Percentiles rank a stretch among this genome's conserved stretches.
Conservation (phyloP, 768 basidiomycete genomes). For the Termitomyces sp. region DNA sequence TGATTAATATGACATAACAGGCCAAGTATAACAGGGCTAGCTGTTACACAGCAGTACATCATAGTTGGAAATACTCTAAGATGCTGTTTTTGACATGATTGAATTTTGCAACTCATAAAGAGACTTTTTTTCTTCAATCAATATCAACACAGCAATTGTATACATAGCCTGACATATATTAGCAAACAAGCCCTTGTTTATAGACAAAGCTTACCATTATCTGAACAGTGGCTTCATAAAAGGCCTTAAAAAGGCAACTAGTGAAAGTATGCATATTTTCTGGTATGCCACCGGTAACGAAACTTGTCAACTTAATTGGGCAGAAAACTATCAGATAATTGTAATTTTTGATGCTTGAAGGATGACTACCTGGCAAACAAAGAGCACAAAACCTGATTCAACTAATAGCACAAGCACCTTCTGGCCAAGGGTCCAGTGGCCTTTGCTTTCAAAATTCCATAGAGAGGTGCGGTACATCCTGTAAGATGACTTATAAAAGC, state of each 20-base stretch:
- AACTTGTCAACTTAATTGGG: background rate
- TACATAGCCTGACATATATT: background rate
- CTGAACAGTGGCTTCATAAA: background rate
- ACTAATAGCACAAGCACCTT: background rate
- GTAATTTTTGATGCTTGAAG: background rate
- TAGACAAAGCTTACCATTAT: background rate
- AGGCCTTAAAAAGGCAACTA: background rate
- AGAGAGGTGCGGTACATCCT: background rate
- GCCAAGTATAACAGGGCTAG: too few species aligned
- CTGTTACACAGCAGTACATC: too few species aligned
- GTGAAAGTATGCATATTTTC: fast-evolving
- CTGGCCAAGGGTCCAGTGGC: background rate
- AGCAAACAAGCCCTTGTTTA: background rate
- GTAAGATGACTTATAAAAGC: background rate
- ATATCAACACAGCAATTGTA: background rate
- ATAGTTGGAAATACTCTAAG: background rate
- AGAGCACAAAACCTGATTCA: background rate
- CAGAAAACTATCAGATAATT: background rate
- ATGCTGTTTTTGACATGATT: background rate
- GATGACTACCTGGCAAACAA: background rate
- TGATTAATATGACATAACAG: too few species aligned
- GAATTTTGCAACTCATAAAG: background rate
- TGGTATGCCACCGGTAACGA: too few species aligned
- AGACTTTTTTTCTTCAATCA: background rate
- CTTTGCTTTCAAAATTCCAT: background rate